A percentile compares a stretch with the other conserved stretches of the same genome.
Conservation (phyloP, 78 protist genomes). For the Speleostelium caveatum region DNA sequence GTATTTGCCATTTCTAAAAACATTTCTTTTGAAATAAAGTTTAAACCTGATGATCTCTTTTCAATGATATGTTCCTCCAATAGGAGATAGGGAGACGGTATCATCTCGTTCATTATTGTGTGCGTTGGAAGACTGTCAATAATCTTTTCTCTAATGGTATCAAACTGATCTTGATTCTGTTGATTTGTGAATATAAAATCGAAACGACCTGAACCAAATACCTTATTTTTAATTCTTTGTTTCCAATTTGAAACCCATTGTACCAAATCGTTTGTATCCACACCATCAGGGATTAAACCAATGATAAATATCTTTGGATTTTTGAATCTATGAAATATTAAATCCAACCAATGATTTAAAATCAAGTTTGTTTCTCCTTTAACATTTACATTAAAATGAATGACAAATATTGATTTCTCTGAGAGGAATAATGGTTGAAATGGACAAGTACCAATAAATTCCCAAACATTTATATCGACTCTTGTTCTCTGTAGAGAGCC, state of each 20-base stretch:
- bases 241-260: constrained; percentile 17
- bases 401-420: constrained; percentile 26
- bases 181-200: constrained; percentile 30
- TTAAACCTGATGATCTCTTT: neutral
- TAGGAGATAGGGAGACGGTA: constrained; percentile 30
- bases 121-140: neutral
- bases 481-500: neutral
- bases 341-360: constrained; percentile 15
- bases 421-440: constrained; percentile 15
- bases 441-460: neutral
- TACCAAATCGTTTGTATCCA: neutral
- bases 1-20: constrained; percentile 12
- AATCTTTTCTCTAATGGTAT: neutral
- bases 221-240: neutral
- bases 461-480: constrained; percentile 16
- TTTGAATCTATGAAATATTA: neutral
- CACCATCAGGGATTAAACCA: constrained; percentile 5
- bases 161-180: neutral
- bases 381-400: constrained; percentile 6
- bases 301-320: constrained; percentile 15
- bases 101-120: constrained; percentile 35
- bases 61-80: constrained; percentile 16
- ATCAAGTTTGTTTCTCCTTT: neutral
- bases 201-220: neutral
- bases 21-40: constrained; percentile 1